Conservation (phyloP, 1,284 basidiomycete genomes). For the Ganoderma boninense region DNA sequence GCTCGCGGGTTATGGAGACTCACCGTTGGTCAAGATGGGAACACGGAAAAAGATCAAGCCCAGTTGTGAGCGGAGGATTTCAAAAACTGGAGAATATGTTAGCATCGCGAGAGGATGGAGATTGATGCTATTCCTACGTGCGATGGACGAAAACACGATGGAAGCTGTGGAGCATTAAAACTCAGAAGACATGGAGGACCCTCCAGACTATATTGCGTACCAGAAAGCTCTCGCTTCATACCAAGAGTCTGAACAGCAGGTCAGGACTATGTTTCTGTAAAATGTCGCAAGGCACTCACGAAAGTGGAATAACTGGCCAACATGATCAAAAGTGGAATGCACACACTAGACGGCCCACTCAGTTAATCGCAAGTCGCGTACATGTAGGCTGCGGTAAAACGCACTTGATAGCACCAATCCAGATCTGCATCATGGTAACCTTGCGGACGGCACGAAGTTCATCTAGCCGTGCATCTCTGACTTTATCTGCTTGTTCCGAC, state of each 20-base stretch:
- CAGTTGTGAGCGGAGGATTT: constrained; percentile 8
- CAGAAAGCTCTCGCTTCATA: constrained; percentile 36
- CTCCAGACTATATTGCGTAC: constrained; percentile 35
- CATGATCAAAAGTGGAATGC: constrained; percentile 72
- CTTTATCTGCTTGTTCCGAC: constrained; percentile 2
- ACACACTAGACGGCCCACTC: neutral
- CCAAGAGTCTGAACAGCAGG: constrained; percentile 39
- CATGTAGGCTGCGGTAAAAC: neutral
- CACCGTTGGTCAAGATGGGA: constrained; percentile 12
- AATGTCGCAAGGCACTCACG: constrained; percentile 33
- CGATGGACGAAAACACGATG: constrained; percentile 48
- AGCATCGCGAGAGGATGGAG: too few species aligned
- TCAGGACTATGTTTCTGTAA: neutral
- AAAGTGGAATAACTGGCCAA: constrained; percentile 71
- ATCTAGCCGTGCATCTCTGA: constrained; percentile 4
- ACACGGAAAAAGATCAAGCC: constrained; percentile 8
- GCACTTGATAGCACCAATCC: constrained; percentile 17
- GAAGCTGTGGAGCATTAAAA: constrained; percentile 37
- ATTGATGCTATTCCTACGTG: constrained; percentile 33
- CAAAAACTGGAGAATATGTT: neutral
- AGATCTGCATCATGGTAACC: constrained; percentile 14
- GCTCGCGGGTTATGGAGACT: neutral
- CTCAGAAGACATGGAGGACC: neutral
- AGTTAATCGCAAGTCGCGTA: neutral
- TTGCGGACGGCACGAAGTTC: constrained; percentile 18